Base-by-base conservation (phyloP, 495 filamentous ascomycete genomes). In the Penicillium odoratum region DNA sequence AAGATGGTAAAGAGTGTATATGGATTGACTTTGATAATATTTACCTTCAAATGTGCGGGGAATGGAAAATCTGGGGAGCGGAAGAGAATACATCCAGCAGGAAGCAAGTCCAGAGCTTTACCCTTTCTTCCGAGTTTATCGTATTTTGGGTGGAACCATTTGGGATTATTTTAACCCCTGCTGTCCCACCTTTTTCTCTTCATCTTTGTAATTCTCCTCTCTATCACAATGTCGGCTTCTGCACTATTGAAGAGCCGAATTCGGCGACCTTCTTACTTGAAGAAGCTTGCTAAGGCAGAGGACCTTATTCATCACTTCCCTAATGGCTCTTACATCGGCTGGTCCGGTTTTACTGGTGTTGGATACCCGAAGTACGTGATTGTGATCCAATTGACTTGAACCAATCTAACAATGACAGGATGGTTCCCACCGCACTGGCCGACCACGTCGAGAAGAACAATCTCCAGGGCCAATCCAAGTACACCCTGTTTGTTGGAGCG, bases 271-370 rank as follows among this genome's bases (percentile, higher is more conserved):
- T 88, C 87, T 5, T 86, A 93, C 71, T 78, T 94, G 48, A 89
- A 84, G 58, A 94, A 92, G 77, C 75, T 96, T 26, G 85, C 87
- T 58, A 84, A 82, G 55, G 83, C 92, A 40, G 85, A 93, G 71
- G 91, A 95, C 72, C 73, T 95, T 52, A 79, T 96, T 49, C 79
- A 87, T 53, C 79, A 87, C 36, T 95, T 95, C 66, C 92, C 91
- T 50, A 79, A 94, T 82, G 87, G 86, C 68, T 71, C 88, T 8
- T 93, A 93, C 68, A 82, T 96, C 66, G 90, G 91, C 56, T 95
- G 91, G 91, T 90, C 87, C 61, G 92, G 92, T 26, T 96, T 96
- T 71, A 96, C 92, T 26, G 92, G 90, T 64, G 90, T 93, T 51
- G 92, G 92, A 52, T 95, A 95, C 73, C 90, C 90, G 51, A 94